Base-by-base conservation (phyloP, 2,329 filamentous ascomycete species). In the Thelonectria discophora region DNA sequence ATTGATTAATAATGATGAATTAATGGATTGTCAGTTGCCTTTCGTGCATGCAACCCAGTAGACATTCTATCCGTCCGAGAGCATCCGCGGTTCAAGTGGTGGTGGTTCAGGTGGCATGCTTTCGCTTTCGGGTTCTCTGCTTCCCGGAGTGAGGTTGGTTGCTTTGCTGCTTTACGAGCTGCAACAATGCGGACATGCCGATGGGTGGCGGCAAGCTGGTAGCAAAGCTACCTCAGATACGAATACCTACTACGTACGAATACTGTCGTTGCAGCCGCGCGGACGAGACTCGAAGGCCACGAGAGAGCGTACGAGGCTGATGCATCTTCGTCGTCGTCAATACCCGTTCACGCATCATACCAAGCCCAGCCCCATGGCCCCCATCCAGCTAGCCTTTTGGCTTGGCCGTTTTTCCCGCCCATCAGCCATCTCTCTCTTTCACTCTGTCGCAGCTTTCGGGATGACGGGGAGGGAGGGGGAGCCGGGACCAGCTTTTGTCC, bases 101-200 rank as follows among this genome's bases (percentile, higher is more conserved):
- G n/a, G n/a, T n/a, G n/a, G n/a, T n/a, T n/a, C 7, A 24, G 24
- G 24, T 24, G 24, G 24, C 24, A 24, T 24, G 8, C 37, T 21
- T 27, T 5, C 49, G n/a, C 34, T 52, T 17, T n/a, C 20, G 17
- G 39, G 10, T 42, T 15, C 39, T n/a, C n/a, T n/a, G n/a, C n/a
- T n/a, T n/a, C n/a, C n/a, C n/a, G n/a, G n/a, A n/a, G 13, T 39
- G 34, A 12, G 11, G 11, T 51, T 49, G 27, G 30, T 49, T 51
- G 15, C 18, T 46, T n/a, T 32, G 11, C 46, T 11, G 12, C 24
- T 43, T 50, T 43, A 57, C 55, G 46, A 57, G 17, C 12, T 45
- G 37, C 37, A 21, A 21, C 20, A 24, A 27, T 3, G 37, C 39
- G 51, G 50, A 24, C 50, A 55, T 50, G 57, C 50, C 57, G 45